Evolutionary conservation across 139 green algal species (phyloP).

Genomic region (Nannochloris sp.): DNA sequence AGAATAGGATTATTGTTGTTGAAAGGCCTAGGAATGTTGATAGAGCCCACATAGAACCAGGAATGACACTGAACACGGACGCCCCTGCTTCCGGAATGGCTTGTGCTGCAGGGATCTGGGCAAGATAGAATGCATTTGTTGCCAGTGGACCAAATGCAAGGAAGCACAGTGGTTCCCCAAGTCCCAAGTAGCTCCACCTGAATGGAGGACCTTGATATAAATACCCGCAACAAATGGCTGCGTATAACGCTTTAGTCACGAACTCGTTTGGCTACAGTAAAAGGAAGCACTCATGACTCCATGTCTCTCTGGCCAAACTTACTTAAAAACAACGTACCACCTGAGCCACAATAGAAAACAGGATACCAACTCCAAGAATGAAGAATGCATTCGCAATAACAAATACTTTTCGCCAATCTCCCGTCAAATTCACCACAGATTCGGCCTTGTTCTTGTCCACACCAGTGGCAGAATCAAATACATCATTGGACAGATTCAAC

Average conservation of each 20-base stretch:
- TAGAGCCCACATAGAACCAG: slow-evolving; percentile 7
- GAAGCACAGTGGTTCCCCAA: slow-evolving; percentile 97
- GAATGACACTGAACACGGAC: background rate
- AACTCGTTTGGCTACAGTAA: slow-evolving; percentile 21
- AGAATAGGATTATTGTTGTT: slow-evolving; percentile 88
- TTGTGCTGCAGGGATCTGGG: slow-evolving; percentile 28
- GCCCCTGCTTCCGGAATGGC: background rate
- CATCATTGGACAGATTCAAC: slow-evolving; percentile 98
- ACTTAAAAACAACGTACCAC: slow-evolving; percentile 10
- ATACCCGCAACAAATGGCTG: slow-evolving; percentile 81
- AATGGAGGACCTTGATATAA: slow-evolving; percentile 98
- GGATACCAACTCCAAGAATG: slow-evolving; percentile 36
- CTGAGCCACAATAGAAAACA: slow-evolving; percentile 24
- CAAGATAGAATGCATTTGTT: slow-evolving; percentile 87
- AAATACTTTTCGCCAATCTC: slow-evolving; percentile 19
- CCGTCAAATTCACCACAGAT: slow-evolving; percentile 83
- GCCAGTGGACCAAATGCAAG: slow-evolving; percentile 87
- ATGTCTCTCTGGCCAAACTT: background rate
- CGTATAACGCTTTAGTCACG: slow-evolving; percentile 48
- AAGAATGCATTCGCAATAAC: slow-evolving; percentile 41
- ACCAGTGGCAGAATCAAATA: slow-evolving; percentile 82
- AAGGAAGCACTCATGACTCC: slow-evolving; percentile 1
- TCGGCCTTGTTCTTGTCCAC: slow-evolving; percentile 88
- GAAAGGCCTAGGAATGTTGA: slow-evolving; percentile 67
- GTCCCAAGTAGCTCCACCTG: slow-evolving; percentile 86